Evolutionary conservation across 768 basidiomycete species (phyloP).

Genomic region (Rubroboletus pulcherrimus): DNA sequence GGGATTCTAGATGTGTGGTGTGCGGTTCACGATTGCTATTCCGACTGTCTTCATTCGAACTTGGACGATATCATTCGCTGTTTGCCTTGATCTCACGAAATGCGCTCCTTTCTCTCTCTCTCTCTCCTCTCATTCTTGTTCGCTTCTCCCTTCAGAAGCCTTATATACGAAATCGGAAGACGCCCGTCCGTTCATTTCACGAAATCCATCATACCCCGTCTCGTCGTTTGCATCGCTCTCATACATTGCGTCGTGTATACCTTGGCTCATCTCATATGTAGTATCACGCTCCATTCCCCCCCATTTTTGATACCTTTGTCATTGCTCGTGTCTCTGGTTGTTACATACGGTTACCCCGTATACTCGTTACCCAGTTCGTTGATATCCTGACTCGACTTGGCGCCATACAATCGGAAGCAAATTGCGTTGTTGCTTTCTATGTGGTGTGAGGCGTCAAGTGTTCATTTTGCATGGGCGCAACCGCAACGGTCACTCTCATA

Average conservation of each 20-base stretch:
- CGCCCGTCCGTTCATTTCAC: constrained; percentile 33
- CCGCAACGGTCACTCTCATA: constrained; percentile 9
- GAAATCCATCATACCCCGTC: constrained; percentile 31
- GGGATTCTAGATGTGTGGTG: constrained; percentile 30
- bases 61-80: constrained; percentile 29
- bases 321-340: constrained; percentile 19
- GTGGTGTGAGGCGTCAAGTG: constrained; percentile 17
- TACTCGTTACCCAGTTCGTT: constrained; percentile 32
- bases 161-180: constrained; percentile 35
- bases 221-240: constrained; percentile 37
- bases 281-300: constrained; percentile 33
- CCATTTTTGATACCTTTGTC: constrained; percentile 34
- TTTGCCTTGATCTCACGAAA: constrained; percentile 32
- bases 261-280: constrained; percentile 35
- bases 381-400: constrained; percentile 31
- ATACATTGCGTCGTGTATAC: constrained; percentile 37
- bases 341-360: constrained; percentile 39
- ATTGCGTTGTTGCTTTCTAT: constrained; percentile 9
- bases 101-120: constrained; percentile 23
- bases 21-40: constrained; percentile 26
- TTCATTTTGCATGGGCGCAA: constrained; percentile 27
- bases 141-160: constrained; percentile 26
- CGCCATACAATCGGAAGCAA: constrained; percentile 15
- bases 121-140: constrained; percentile 23
- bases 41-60: constrained; percentile 32